These are phyloP conservation scores for Fusarium multiceps DNA, from an alignment of 2,329 filamentous ascomycete genomes.

Conservation along the genomic window DNA sequence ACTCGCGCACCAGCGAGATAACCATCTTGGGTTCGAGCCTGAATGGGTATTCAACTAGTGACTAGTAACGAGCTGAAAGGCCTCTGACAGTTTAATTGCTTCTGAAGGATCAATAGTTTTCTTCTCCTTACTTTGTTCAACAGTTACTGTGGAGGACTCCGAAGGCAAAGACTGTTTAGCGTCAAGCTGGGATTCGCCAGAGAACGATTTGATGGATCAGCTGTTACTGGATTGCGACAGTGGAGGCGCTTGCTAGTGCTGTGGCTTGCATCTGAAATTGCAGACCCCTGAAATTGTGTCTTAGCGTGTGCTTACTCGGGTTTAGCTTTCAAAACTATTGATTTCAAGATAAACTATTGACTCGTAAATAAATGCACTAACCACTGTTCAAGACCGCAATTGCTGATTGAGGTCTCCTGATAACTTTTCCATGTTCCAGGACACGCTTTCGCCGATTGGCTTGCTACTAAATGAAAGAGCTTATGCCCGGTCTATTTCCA, in stretches of 20 bases:
- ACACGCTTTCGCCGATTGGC: no score
- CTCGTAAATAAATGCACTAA: neutral
- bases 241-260: neutral
- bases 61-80: neutral
- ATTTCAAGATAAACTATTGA: neutral
- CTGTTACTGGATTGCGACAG: neutral
- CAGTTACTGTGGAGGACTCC: accelerated
- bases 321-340: neutral
- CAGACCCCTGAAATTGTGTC: neutral
- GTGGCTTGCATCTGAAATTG: neutral
- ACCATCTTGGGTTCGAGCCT: no score
- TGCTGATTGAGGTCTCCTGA: neutral
- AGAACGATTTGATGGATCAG: neutral
- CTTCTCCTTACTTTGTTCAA: neutral
- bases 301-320: neutral
- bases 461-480: accelerated
- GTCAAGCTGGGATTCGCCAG: neutral
- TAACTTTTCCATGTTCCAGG: accelerated
- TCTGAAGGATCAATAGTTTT: slow-evolving; percentile 6
- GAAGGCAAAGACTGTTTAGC: neutral
- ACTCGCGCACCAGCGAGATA: neutral
- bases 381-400: neutral
- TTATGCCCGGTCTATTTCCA: neutral
- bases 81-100: neutral
- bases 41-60: no score